These are phyloP conservation scores for Pseudocercospora vitis DNA, from an alignment of 2,329 filamentous ascomycete species.

Conservation along the genomic window DNA sequence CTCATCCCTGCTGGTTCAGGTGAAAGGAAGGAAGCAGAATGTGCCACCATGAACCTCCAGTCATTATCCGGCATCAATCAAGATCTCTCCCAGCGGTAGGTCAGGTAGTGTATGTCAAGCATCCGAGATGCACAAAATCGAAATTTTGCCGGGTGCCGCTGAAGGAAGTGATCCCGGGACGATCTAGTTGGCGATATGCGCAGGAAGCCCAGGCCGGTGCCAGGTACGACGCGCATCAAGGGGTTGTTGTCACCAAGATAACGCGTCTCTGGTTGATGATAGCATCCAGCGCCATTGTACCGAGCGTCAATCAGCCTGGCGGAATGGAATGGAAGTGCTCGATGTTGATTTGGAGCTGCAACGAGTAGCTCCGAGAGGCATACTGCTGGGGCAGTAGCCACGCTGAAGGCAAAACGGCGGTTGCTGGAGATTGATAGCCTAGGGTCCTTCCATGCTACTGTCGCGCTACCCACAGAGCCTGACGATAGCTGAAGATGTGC, in stretches of 20 bases:
- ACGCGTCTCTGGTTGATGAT: background rate
- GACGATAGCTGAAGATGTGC: no score
- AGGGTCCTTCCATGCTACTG: no score
- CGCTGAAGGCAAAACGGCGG: no score
- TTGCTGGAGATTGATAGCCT: no score
- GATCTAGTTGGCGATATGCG: background rate
- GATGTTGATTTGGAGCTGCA: no score
- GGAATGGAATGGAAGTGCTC: no score
- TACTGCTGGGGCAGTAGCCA: no score
- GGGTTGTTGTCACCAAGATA: background rate
- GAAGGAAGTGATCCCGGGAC: background rate
- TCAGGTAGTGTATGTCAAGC: slow-evolving; percentile 32
- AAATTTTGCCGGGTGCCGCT: background rate
- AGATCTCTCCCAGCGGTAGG: slow-evolving; percentile 25
- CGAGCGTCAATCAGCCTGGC: no score
- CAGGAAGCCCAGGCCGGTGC: background rate
- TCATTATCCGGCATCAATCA: slow-evolving; percentile 32
- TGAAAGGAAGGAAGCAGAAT: slow-evolving; percentile 42
- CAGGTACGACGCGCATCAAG: background rate
- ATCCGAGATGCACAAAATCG: slow-evolving; percentile 25
- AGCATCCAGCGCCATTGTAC: background rate
- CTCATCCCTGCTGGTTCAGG: slow-evolving; percentile 42
- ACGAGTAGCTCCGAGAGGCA: no score
- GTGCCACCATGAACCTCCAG: slow-evolving; percentile 44
- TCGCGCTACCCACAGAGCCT: no score